Evolutionary conservation across 2,329 filamentous ascomycete species (phyloP), one percentile per base, ranked within the genome.

Genomic region (Coniochaeta pulveracea): DNA sequence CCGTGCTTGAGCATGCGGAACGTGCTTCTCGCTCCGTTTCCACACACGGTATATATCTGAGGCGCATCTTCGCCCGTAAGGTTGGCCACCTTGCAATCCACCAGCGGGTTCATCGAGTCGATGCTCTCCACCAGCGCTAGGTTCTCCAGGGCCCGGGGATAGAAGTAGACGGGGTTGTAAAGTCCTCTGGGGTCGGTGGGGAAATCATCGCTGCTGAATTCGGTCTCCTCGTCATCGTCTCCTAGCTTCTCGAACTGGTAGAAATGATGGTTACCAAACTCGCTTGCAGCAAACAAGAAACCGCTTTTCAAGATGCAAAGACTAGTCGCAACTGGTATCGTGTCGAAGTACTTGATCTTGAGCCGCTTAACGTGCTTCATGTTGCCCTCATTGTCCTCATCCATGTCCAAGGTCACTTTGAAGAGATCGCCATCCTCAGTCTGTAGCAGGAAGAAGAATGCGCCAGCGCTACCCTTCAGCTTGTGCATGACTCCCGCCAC

Each of bases 391-490:
- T 80, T 73, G 46, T 93, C 84, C 45, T 88, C 80, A 8, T 78
- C 70, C 77, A 95, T 89, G 42, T 95, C 86, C 39, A 98, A 77
- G 1, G 81, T 95, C 32, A 96, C 72, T 55, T 96, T 96, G 69
- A 98, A 96, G 6, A 98, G 66, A 55, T 98, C 93, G n/a, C 91
- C 91, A 53, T 98, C 93, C 37, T 98, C 91, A 1, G 84, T 86
- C 54, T 99, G 91, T 1, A 98, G 63, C 3, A 99, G 72, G 54
- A 96, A 94, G 64, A 98, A 99, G 61, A 98, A 98, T 2, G 88
- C 86, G 18, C 86, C 86, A 5, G 67, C 69, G 38, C 68, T 78
- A 39, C 76, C 75, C 48, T 91, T 89, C 53, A 95, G 79, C 55
- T 93, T 93, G 61, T 98, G 91, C 77, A 96, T 89, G n/a, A 94